Percentiles rank a stretch among this genome's conserved stretches.
These are phyloP conservation scores for Aspergillus pseudoglaucus DNA, from an alignment of 2,329 filamentous ascomycete genomes.

Conservation along the genomic window DNA sequence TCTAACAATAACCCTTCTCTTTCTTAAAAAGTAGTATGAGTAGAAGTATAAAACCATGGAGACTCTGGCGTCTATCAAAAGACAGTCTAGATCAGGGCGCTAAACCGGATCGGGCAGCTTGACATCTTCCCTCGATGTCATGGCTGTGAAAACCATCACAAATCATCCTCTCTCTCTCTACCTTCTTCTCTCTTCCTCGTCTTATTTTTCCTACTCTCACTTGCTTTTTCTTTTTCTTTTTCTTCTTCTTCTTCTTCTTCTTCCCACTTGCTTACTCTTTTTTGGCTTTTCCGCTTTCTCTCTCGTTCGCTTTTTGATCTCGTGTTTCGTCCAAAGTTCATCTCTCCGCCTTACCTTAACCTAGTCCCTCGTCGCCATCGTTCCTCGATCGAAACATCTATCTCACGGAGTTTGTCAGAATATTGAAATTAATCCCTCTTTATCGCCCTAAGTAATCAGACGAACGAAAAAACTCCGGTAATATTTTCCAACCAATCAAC, in stretches of 20 bases:
- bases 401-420: constrained; percentile 4
- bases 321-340: constrained; percentile 3
- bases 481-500: no score
- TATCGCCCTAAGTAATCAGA: no score
- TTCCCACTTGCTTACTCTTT: background rate
- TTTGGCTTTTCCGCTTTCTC: background rate
- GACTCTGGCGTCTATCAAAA: no score
- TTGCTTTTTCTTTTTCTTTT: constrained; percentile 2
- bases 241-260: constrained; percentile 9
- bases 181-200: constrained; percentile 4
- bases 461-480: no score
- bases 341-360: constrained; percentile 9
- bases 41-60: no score
- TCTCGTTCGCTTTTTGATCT: constrained; percentile 12
- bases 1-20: no score
- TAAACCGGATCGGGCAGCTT: constrained; percentile 19
- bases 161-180: constrained; percentile 8
- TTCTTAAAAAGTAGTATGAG: no score
- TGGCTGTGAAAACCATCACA: constrained; percentile 17
- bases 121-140: constrained; percentile 22
- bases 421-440: background rate
- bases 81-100: constrained; percentile 3
- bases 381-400: constrained; percentile 13
- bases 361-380: constrained; percentile 15
- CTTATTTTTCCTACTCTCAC: background rate